Evolutionary conservation across 495 filamentous ascomycete species (phyloP).

Genomic region (Penicillium fimorum): DNA sequence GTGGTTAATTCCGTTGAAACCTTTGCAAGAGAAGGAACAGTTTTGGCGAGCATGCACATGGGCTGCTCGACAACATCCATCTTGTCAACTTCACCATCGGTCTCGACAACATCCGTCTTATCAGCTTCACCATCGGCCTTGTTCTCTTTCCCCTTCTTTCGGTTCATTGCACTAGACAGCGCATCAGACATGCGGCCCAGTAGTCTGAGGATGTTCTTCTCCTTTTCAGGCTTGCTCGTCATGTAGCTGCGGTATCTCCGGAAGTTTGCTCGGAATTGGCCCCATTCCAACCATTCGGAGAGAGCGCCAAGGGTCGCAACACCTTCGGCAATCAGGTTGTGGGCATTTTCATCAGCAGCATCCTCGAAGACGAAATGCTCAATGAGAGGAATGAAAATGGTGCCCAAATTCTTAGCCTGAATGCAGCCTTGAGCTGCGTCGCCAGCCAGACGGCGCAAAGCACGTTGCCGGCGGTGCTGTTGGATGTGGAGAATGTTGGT

Average conservation of each 20-base stretch:
- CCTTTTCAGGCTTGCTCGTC: slow-evolving; percentile 73
- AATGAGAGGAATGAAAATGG: slow-evolving; percentile 85
- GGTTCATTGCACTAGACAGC: slow-evolving; percentile 53
- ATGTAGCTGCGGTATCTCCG: slow-evolving; percentile 77
- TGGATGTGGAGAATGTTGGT: slow-evolving; percentile 89
- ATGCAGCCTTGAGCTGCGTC: slow-evolving; percentile 62
- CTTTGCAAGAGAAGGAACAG: slow-evolving; percentile 67
- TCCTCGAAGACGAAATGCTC: slow-evolving; percentile 91
- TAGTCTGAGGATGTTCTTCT: slow-evolving; percentile 81
- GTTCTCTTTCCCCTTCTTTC: slow-evolving; percentile 31
- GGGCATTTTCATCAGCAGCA: slow-evolving; percentile 70
- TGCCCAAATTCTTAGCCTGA: slow-evolving; percentile 70
- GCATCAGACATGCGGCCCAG: slow-evolving; percentile 78
- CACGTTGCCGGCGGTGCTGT: slow-evolving; percentile 79
- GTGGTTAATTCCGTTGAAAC: slow-evolving; percentile 70
- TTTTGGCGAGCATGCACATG: slow-evolving; percentile 55
- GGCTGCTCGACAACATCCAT: slow-evolving; percentile 29
- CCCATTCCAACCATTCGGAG: slow-evolving; percentile 78
- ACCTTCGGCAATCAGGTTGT: slow-evolving; percentile 82
- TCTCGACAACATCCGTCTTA: slow-evolving; percentile 28
- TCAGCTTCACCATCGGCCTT: slow-evolving; percentile 37
- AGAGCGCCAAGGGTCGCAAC: slow-evolving; percentile 71
- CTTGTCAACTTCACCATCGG: slow-evolving; percentile 33
- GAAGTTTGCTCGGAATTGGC: slow-evolving; percentile 81
- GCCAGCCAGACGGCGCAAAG: slow-evolving; percentile 69